A percentile compares a stretch with the other conserved stretches of the same genome.
Evolutionary conservation across 1,284 basidiomycete genomes (phyloP).

Genomic region (Stygiomarasmius scandens): DNA sequence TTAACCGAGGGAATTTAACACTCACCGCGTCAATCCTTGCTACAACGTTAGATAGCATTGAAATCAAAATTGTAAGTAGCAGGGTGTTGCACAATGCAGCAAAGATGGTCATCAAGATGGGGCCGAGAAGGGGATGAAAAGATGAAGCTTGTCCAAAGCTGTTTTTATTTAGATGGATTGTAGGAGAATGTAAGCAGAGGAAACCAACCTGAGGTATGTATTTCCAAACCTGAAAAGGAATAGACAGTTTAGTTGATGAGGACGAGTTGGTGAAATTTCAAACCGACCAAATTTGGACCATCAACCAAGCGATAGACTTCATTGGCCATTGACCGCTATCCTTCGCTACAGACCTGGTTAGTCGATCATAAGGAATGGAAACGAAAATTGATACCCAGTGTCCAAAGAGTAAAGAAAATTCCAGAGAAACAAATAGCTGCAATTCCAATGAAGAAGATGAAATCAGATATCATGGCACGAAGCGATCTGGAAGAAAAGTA

Average conservation of each 20-base stretch:
- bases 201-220: constrained; percentile 58
- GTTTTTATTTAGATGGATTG: constrained; percentile 26
- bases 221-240: no score
- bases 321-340: constrained; percentile 54
- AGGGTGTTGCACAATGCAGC: constrained; percentile 83
- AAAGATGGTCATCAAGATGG: constrained; percentile 84
- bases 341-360: not conserved
- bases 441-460: constrained; percentile 83
- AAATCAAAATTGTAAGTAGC: constrained; percentile 82
- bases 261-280: no score
- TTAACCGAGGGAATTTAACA: constrained; percentile 19
- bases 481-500: constrained; percentile 53
- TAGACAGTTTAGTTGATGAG: no score
- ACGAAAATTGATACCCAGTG: constrained; percentile 50
- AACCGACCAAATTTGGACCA: constrained; percentile 86
- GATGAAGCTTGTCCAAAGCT: constrained; percentile 63
- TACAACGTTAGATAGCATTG: constrained; percentile 85
- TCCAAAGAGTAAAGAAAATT: constrained; percentile 82
- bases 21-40: constrained; percentile 76
- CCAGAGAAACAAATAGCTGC: constrained; percentile 87
- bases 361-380: not conserved
- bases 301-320: constrained; percentile 75
- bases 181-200: constrained; percentile 38
- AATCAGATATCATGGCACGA: constrained; percentile 77
- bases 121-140: constrained; percentile 85